Percentiles rank a stretch among this genome's conserved stretches.
phyloP scores from a whole-genome alignment of 768 basidiomycete species.

The Crucibulum laeve region DNA sequence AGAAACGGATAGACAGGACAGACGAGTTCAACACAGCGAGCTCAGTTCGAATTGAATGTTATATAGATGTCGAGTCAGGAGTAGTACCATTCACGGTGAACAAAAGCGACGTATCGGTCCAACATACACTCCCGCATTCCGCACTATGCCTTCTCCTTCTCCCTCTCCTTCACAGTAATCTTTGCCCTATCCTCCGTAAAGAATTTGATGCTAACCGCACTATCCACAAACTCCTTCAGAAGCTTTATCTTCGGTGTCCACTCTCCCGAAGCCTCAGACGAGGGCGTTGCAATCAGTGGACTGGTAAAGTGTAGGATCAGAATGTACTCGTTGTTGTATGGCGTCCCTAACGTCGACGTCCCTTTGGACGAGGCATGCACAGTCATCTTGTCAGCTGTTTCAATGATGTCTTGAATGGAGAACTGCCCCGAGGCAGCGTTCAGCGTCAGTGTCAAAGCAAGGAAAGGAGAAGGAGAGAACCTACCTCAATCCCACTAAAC shows the following conservation, averaged over 20 bases:
- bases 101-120: too few relatives aligned
- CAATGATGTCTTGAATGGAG: slow-evolving; percentile 14
- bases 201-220: neutral
- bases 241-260: neutral
- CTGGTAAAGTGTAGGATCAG: neutral
- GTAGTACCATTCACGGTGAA: too few relatives aligned
- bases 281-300: too few relatives aligned
- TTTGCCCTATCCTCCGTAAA: neutral
- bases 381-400: slow-evolving; percentile 11
- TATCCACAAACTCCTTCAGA: slow-evolving; percentile 1
- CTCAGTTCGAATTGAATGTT: too few relatives aligned
- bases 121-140: neutral
- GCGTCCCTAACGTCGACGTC: neutral
- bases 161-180: neutral
- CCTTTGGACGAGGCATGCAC: slow-evolving; percentile 6
- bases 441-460: too few relatives aligned
- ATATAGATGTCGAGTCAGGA: too few relatives aligned
- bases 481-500: slow-evolving; percentile 23
- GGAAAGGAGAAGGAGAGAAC: slow-evolving; percentile 7
- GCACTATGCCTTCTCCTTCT: neutral
- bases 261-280: neutral
- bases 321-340: neutral
- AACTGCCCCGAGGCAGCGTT: slow-evolving; percentile 7
- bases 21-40: too few relatives aligned
- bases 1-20: too few relatives aligned